Evolutionary conservation across 106 monocot species (phyloP).

Genomic region (Iris macrosiphon): DNA sequence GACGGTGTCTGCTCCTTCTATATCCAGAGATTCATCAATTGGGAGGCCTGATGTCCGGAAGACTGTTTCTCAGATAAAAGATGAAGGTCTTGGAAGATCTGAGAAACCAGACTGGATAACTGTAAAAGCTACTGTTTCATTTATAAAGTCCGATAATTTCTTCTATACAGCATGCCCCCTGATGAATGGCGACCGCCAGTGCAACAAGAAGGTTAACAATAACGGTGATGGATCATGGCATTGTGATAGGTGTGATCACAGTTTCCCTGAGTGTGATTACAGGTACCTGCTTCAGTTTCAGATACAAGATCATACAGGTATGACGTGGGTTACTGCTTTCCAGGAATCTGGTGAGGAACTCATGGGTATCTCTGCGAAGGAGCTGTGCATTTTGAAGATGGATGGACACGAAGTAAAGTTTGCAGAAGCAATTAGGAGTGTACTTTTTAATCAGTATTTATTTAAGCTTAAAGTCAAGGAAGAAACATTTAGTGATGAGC

Average conservation of each 20-base stretch:
- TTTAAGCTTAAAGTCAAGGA: constrained; percentile 84
- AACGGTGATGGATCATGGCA: constrained; percentile 86
- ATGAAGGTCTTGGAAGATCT: constrained; percentile 66
- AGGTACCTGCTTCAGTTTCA: constrained; percentile 67
- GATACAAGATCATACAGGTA: constrained; percentile 77
- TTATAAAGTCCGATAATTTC: constrained; percentile 61
- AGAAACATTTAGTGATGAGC: constrained; percentile 80
- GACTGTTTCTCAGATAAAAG: constrained; percentile 70
- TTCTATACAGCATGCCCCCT: constrained; percentile 82
- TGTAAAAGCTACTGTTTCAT: constrained; percentile 56
- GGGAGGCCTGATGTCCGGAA: constrained; percentile 58
- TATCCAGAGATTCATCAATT: constrained; percentile 43
- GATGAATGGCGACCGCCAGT: constrained; percentile 45
- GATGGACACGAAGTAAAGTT: constrained; percentile 66
- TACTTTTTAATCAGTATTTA: constrained; percentile 50
- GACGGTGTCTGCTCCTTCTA: constrained; percentile 32
- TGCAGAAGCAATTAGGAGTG: constrained; percentile 42
- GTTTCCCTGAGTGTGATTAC: constrained; percentile 71
- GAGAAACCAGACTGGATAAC: constrained; percentile 86
- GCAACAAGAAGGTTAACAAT: constrained; percentile 81
- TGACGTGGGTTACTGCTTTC: constrained; percentile 73
- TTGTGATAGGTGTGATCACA: constrained; percentile 71
- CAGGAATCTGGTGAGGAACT: constrained; percentile 80
- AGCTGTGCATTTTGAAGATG: constrained; percentile 53
- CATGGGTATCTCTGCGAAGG: constrained; percentile 57